These are phyloP conservation scores for Monilinia aucupariae DNA, from an alignment of 2,329 filamentous ascomycete genomes.

Conservation along the genomic window DNA sequence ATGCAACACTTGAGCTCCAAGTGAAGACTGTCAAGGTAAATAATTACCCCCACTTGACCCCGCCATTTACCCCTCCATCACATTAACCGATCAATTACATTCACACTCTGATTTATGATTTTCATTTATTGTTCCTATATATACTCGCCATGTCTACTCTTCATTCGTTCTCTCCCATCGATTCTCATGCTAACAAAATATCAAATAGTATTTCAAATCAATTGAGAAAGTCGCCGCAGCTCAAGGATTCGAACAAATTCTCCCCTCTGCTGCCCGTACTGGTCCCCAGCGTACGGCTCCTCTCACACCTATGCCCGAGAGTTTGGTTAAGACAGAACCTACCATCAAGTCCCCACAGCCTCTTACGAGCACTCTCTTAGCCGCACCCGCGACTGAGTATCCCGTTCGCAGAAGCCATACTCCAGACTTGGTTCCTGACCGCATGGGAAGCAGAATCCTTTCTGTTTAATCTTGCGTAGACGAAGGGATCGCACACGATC, in stretches of 20 bases:
- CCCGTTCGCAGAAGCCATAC: constrained; percentile 48
- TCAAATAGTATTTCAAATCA: constrained; percentile 59
- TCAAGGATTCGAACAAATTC: constrained; percentile 53
- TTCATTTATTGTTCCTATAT: background rate
- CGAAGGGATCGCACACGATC: background rate
- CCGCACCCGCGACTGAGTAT: constrained; percentile 51
- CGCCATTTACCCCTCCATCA: background rate
- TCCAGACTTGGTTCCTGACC: constrained; percentile 55
- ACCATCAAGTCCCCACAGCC: constrained; percentile 51
- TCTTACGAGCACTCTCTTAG: constrained; percentile 49
- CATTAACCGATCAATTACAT: background rate
- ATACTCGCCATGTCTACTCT: no score
- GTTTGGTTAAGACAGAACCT: constrained; percentile 30
- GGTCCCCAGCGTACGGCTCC: constrained; percentile 36
- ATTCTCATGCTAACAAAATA: constrained; percentile 1
- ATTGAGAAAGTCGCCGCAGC: constrained; percentile 59
- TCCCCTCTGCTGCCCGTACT: constrained; percentile 52
- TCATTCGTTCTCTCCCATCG: no score
- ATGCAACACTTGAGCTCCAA: constrained; percentile 66
- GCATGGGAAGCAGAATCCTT: constrained; percentile 29
- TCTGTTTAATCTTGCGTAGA: background rate
- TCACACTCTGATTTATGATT: background rate
- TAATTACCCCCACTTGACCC: constrained; percentile 15
- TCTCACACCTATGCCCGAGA: constrained; percentile 23
- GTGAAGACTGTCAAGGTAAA: constrained; percentile 64